Evolutionary conservation across 2,329 filamentous ascomycete species (phyloP).

Genomic region (Exutisphaerella laricina): DNA sequence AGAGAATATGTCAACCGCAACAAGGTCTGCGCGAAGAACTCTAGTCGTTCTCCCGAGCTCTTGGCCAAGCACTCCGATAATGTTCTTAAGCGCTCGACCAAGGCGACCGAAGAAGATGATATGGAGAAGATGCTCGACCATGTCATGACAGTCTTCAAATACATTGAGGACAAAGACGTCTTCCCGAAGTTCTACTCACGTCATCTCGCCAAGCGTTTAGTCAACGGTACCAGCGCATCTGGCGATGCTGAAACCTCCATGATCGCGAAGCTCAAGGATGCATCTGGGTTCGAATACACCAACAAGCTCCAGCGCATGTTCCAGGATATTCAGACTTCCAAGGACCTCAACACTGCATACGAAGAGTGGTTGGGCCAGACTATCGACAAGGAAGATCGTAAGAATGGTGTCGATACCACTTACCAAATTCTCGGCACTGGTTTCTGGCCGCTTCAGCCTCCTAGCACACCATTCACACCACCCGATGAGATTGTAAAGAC

Average conservation of each 20-base stretch:
- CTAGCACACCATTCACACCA: slow-evolving; percentile 81
- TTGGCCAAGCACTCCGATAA: slow-evolving; percentile 94
- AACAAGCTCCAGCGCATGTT: slow-evolving; percentile 99
- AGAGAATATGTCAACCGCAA: slow-evolving; percentile 98
- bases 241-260: slow-evolving; percentile 98
- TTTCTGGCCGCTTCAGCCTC: slow-evolving; percentile 90
- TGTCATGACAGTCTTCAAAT: slow-evolving; percentile 99
- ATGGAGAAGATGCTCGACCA: slow-evolving; percentile 81
- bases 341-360: slow-evolving; percentile 88
- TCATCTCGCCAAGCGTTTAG: slow-evolving; percentile 89
- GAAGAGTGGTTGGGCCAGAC: slow-evolving; percentile 66
- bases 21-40: slow-evolving; percentile 87
- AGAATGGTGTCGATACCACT: slow-evolving; percentile 71
- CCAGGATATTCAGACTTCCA: slow-evolving; percentile 98
- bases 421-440: slow-evolving; percentile 94
- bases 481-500: slow-evolving; percentile 79
- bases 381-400: slow-evolving; percentile 60
- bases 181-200: slow-evolving; percentile 99
- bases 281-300: slow-evolving; percentile 97
- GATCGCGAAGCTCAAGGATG: slow-evolving; percentile 99
- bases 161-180: slow-evolving; percentile 99
- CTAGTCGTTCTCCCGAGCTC: slow-evolving; percentile 89
- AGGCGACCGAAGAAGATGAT: slow-evolving; percentile 88
- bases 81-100: slow-evolving; percentile 84
- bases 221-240: slow-evolving; percentile 91